Conservation (phyloP, 2,329 filamentous ascomycete species). For the Thielaviopsis cerberus region DNA sequence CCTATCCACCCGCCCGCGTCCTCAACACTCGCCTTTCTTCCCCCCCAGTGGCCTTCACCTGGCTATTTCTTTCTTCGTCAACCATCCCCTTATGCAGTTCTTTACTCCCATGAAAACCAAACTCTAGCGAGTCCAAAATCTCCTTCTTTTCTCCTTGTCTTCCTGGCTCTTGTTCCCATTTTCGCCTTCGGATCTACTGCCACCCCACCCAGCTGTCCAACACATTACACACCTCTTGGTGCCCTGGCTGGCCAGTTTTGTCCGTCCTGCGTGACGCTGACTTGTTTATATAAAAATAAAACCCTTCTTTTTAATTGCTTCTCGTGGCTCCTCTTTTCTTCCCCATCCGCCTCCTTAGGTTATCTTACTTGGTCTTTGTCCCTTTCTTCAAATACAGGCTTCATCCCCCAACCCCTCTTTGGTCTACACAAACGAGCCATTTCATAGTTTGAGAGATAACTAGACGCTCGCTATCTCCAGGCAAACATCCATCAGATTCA, state of each 20-base stretch:
- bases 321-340: background rate
- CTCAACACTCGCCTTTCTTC: too few relatives aligned
- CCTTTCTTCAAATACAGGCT: background rate
- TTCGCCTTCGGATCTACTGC: too few relatives aligned
- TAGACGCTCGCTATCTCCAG: background rate
- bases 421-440: background rate
- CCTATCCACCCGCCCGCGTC: too few relatives aligned
- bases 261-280: background rate
- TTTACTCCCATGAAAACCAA: too few relatives aligned
- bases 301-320: background rate
- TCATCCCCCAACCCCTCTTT: background rate
- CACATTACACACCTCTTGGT: background rate
- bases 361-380: background rate
- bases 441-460: background rate
- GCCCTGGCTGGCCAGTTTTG: background rate
- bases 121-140: too few relatives aligned
- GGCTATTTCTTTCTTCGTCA: too few relatives aligned
- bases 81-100: too few relatives aligned
- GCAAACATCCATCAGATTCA: background rate
- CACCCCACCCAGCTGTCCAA: too few relatives aligned
- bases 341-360: background rate
- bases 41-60: too few relatives aligned
- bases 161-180: too few relatives aligned
- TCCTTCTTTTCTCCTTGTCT: too few relatives aligned
- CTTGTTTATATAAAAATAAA: background rate